Conservation (phyloP, 768 basidiomycete species). For the Hebeloma cylindrosporum region DNA sequence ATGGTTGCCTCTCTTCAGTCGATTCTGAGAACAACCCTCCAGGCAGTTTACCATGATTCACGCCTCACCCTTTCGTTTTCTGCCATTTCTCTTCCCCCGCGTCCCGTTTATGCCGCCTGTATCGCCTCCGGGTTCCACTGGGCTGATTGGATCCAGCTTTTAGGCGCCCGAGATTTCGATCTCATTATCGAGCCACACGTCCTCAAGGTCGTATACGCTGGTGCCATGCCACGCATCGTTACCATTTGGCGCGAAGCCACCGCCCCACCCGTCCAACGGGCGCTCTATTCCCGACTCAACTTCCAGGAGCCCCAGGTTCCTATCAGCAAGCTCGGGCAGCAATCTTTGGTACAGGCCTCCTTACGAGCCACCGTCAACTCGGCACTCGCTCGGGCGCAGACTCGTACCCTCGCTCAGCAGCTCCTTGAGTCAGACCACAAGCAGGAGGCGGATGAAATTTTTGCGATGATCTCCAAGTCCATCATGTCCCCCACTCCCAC, state of each 20-base stretch:
- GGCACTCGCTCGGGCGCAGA: constrained; percentile 19
- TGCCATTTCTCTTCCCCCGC: constrained; percentile 32
- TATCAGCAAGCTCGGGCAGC: constrained; percentile 29
- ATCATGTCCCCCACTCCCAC: constrained; percentile 38
- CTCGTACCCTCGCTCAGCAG: constrained; percentile 35
- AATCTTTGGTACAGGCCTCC: constrained; percentile 16
- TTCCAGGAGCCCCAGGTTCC: constrained; percentile 24
- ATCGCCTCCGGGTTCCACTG: constrained; percentile 33
- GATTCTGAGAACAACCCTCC: constrained; percentile 34
- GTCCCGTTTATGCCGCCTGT: constrained; percentile 36
- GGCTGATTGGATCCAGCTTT: constrained; percentile 36
- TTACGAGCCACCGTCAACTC: constrained; percentile 22
- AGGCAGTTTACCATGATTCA: constrained; percentile 20
- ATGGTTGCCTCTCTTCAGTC: constrained; percentile 27
- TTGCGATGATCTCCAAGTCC: constrained; percentile 34
- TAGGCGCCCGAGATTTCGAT: constrained; percentile 36
- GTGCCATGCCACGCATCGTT: constrained; percentile 24
- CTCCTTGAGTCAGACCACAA: constrained; percentile 32
- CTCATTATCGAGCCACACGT: constrained; percentile 30
- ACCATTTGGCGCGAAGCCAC: constrained; percentile 29
- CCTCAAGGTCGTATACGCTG: constrained; percentile 30
- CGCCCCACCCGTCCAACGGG: constrained; percentile 17
- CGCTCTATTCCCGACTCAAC: constrained; percentile 17
- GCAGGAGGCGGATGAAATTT: constrained; percentile 36
- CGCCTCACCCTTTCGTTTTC: constrained; percentile 30